These are phyloP conservation scores for Cucurbitaria berberidis DNA, from an alignment of 2,329 filamentous ascomycete genomes.

Conservation along the genomic window DNA sequence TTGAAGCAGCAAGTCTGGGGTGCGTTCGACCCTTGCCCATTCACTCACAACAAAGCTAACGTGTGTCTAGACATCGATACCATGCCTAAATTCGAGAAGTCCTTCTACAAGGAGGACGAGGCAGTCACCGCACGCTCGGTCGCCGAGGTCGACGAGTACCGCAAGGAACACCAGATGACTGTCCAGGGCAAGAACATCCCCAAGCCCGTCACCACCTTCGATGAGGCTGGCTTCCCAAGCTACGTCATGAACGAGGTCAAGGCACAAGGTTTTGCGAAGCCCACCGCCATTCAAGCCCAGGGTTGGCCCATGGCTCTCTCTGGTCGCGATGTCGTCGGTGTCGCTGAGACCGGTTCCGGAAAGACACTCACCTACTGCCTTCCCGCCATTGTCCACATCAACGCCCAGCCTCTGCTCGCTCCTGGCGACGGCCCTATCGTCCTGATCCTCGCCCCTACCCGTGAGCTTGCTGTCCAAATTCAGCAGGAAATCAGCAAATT, in stretches of 20 bases:
- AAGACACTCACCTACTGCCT: constrained; percentile 99
- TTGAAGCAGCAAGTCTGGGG: constrained; percentile 90
- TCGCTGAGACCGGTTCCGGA: constrained; percentile 98
- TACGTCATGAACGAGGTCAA: constrained; percentile 99
- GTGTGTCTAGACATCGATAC: constrained; percentile 69
- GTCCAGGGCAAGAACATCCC: constrained; percentile 82
- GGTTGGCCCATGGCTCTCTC: constrained; percentile 99
- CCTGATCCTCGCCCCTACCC: constrained; percentile 91
- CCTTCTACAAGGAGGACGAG: constrained; percentile 96
- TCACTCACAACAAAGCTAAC: constrained; percentile 27
- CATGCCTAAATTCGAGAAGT: constrained; percentile 97
- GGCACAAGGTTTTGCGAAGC: constrained; percentile 91
- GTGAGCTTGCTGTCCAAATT: constrained; percentile 98
- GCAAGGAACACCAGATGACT: constrained; percentile 82
- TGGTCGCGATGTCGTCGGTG: constrained; percentile 97
- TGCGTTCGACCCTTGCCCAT: constrained; percentile 57
- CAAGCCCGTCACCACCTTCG: constrained; percentile 94
- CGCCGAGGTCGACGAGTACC: constrained; percentile 86
- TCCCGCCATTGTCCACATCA: constrained; percentile 98
- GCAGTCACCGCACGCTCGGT: constrained; percentile 75
- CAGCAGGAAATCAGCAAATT: constrained; percentile 99
- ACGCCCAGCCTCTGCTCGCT: constrained; percentile 93
- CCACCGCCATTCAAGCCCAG: constrained; percentile 96
- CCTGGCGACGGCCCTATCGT: constrained; percentile 97
- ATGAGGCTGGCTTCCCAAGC: constrained; percentile 94